Percentiles rank a stretch among this genome's conserved stretches.
phyloP scores from a whole-genome alignment of 208 protist genomes.

The Trypanosoma melophagium region DNA sequence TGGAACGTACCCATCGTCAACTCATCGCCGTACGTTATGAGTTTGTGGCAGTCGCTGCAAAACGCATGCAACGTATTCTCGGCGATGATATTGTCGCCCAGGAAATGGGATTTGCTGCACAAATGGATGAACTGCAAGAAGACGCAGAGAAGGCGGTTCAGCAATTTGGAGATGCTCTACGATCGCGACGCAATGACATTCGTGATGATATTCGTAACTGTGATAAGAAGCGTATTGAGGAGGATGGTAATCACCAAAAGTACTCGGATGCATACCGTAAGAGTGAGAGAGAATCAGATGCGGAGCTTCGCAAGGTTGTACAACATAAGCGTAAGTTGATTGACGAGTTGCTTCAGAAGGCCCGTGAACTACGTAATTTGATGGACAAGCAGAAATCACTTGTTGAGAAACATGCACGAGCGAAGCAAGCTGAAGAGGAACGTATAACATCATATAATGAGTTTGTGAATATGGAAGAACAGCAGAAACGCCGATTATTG shows the following conservation, averaged over 20 bases:
- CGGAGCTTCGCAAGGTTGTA: conserved; percentile 38
- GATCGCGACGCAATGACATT: conserved; percentile 35
- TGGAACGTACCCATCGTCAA: conserved; percentile 72
- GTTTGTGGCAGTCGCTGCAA: conserved; percentile 51
- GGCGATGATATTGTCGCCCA: conserved; percentile 35
- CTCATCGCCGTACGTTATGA: conserved; percentile 82
- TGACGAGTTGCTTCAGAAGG: conserved; percentile 67
- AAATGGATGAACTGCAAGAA: conserved; percentile 44
- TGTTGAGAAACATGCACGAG: conserved; percentile 40
- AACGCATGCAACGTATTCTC: conserved; percentile 49
- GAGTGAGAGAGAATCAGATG: conserved; percentile 34
- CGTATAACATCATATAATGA: conserved; percentile 71
- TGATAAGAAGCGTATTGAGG: conserved; percentile 41
- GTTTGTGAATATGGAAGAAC: conserved; percentile 66
- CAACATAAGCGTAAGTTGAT: conserved; percentile 55
- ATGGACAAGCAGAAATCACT: conserved; percentile 64
- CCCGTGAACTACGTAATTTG: conserved; percentile 48
- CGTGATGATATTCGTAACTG: conserved; percentile 50
- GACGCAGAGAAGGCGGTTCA: conserved; percentile 58
- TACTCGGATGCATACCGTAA: conserved; percentile 34
- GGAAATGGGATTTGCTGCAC: conserved; percentile 36
- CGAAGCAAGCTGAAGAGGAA: conserved; percentile 53
- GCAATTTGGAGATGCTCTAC: conserved; percentile 56
- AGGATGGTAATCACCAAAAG: conserved; percentile 43
- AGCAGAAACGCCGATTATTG: conserved; percentile 62